A percentile compares a stretch with the other conserved stretches of the same genome.
Evolutionary conservation across 225 moss, liverwort and hornwort genomes (phyloP).

Genomic region (Sphagnum contortum): DNA sequence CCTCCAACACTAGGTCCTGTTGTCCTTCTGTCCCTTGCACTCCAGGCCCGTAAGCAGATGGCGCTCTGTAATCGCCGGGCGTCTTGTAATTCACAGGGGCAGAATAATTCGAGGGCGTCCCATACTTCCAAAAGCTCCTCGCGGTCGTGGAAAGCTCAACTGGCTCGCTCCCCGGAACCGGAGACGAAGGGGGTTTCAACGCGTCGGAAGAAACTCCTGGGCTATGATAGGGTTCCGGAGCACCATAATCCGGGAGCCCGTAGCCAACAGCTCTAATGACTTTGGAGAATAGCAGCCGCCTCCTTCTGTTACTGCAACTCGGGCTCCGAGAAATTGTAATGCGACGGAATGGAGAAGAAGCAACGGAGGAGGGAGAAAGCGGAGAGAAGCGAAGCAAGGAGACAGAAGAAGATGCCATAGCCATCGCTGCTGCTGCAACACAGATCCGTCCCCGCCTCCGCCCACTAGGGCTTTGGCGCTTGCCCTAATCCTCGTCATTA

Average conservation of each 20-base stretch:
- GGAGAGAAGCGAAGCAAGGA: too few relatives aligned
- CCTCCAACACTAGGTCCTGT: conserved; percentile 14
- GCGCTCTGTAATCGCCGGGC: conserved; percentile 26
- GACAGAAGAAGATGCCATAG: too few relatives aligned
- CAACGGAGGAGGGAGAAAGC: conserved; percentile 9
- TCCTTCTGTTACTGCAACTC: not conserved
- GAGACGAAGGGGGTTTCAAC: conserved; percentile 9
- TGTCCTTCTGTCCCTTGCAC: conserved; percentile 18
- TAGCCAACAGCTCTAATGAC: conserved; percentile 12
- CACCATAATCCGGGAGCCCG: conserved; percentile 27
- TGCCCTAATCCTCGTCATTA: too few relatives aligned
- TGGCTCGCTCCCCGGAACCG: not conserved
- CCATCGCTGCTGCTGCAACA: too few relatives aligned
- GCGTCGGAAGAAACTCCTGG: not conserved
- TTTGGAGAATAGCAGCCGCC: not conserved
- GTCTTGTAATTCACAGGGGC: conserved; percentile 19
- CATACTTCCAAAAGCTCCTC: conserved; percentile 26
- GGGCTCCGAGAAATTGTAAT: not conserved
- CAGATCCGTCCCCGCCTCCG: too few relatives aligned
- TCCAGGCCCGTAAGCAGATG: conserved; percentile 21
- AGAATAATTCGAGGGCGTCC: conserved; percentile 29
- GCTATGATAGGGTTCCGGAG: conserved; percentile 26
- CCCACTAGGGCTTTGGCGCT: too few relatives aligned
- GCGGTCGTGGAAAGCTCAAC: conserved; percentile 19
- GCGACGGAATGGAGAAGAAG: conserved; percentile 9